Conservation (phyloP, 148 eudicot species). For the Mesembryanthemum crystallinum region DNA sequence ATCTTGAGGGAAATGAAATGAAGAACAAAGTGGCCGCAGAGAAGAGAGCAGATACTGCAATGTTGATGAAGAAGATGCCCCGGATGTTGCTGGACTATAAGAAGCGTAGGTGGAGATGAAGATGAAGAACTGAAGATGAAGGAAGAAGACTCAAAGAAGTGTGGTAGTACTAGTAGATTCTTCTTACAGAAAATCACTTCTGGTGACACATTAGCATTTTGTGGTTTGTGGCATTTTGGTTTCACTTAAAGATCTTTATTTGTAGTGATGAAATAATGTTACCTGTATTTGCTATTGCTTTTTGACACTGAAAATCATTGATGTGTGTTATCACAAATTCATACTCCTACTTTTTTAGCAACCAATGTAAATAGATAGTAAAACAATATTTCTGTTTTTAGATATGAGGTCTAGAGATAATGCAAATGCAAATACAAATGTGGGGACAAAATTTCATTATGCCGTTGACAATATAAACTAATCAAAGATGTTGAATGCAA, state of each 20-base stretch:
- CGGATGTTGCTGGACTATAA: slow-evolving; percentile 73
- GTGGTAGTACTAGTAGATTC: no score
- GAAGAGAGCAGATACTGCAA: slow-evolving; percentile 71
- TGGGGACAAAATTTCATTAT: no score
- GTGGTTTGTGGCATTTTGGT: not conserved
- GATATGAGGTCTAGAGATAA: not conserved
- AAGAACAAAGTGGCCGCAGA: slow-evolving; percentile 70
- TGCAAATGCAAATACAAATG: no score
- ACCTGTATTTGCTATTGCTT: no score
- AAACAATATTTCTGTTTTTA: not conserved
- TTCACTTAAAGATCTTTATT: not conserved
- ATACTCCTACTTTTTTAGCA: not conserved
- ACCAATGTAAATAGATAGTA: not conserved
- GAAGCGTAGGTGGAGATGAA: slow-evolving; percentile 90
- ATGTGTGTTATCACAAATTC: not conserved
- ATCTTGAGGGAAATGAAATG: slow-evolving; percentile 83
- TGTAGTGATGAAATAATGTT: no score
- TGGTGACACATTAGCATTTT: not conserved
- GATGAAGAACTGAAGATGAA: slow-evolving; percentile 93
- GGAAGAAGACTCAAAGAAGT: slow-evolving; percentile 68
- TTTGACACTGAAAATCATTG: no score
- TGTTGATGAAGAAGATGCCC: slow-evolving; percentile 81
- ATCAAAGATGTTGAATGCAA: no score
- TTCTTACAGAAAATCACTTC: not conserved
- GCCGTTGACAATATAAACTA: no score